Base-by-base conservation (phyloP, 2,329 filamentous ascomycete genomes). In the Neofusicoccum sp. region DNA sequence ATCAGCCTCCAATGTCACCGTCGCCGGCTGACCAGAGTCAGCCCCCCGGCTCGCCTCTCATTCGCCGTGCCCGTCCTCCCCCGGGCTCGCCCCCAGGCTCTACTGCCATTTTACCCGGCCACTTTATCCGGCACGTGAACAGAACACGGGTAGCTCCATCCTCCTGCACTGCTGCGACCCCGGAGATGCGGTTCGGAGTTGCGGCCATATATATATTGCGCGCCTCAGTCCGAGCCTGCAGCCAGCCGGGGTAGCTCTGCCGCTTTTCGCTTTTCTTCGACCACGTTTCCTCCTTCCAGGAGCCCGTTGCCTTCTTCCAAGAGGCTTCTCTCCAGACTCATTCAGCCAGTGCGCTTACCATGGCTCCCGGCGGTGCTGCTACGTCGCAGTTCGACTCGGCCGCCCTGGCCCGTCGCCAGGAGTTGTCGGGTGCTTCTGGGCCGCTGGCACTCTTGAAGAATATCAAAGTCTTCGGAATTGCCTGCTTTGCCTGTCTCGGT, bases 391-490 rank as follows among this genome's bases (percentile, higher is more conserved):
- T 79, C 67, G 76, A 79, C 67, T 73, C 73, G 47, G 77, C 76
- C 34, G 78, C 79, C 64, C 64, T 79, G 65, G 69, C 74, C 61
- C 76, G 77, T 64, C 76, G 78, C 39, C 72, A 78, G 66, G 74
- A 72, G 33, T 73, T 80, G 29, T 68, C 73, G 16, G 77, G 77
- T 14, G 63, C 65, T 3, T 74, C 78, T 67, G 83, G 83, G 28
- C 78, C 79, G n/a, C 68, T 73, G 66, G 83, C 83, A 9, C 70
- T 86, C 44, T 41, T 85, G 39, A 79, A 79, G 67, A 85, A 85
- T 69, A 72, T 79, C 64, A 83, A 81, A 66, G 83, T 85, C 29
- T 84, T 84, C 64, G 78, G 79, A 8, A 85, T 86, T 68, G 82
- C 83, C 8, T 78, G 82, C 60, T 86, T 86, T 64, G 79, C 80